Evolutionary conservation across 2,329 filamentous ascomycete species (phyloP).

Genomic region (Bipolaris zeicola): DNA sequence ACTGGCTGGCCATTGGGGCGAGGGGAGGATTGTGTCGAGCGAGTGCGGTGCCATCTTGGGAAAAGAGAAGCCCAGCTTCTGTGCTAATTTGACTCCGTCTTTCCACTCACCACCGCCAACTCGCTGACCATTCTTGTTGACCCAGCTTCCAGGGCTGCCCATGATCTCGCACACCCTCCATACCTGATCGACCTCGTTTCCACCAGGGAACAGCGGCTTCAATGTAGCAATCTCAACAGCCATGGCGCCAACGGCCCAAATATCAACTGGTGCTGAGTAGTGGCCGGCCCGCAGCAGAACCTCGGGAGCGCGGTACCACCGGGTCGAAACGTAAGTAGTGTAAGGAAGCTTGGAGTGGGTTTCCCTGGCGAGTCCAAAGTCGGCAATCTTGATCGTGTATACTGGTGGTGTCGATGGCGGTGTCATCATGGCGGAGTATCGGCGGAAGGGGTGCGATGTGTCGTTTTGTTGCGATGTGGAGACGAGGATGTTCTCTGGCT

Average conservation of each 20-base stretch:
- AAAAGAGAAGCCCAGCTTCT: constrained; percentile 97
- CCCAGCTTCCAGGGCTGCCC: constrained; percentile 98
- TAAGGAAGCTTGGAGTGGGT: constrained; percentile 96
- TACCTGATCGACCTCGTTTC: constrained; percentile 98
- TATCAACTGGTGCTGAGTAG: constrained; percentile 96
- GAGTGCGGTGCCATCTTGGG: constrained; percentile 98
- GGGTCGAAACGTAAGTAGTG: constrained; percentile 96
- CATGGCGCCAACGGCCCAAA: constrained; percentile 98
- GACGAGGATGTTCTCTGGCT: constrained; percentile 97
- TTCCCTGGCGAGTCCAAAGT: constrained; percentile 96
- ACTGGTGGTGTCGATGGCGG: constrained; percentile 91
- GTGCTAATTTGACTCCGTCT: constrained; percentile 87
- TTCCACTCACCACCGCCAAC: constrained; percentile 98
- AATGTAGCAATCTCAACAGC: constrained; percentile 95
- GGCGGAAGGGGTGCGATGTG: constrained; percentile 80
- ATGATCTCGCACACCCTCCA: constrained; percentile 99
- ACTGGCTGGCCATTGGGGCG: constrained; percentile 88
- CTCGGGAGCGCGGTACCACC: constrained; percentile 94
- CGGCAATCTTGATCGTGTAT: constrained; percentile 97
- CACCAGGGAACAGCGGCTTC: constrained; percentile 95
- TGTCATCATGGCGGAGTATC: constrained; percentile 91
- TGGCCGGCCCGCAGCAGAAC: constrained; percentile 92
- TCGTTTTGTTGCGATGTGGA: constrained; percentile 87
- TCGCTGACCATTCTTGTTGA: constrained; percentile 83
- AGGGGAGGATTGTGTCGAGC: constrained; percentile 89